Conservation (phyloP, 768 basidiomycete species). For the Mycena indigotica region DNA sequence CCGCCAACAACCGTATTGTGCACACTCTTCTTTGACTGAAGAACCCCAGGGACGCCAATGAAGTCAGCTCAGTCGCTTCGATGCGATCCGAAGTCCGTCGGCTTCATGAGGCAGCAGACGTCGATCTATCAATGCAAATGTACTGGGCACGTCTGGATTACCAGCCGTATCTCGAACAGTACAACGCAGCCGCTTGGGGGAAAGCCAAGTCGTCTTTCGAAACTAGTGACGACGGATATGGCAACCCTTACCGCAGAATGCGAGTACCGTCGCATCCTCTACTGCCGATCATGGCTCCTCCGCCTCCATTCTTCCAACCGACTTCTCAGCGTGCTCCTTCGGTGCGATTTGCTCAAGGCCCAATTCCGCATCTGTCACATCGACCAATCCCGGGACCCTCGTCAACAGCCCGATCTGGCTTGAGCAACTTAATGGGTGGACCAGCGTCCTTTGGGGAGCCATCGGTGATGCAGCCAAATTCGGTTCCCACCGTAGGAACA, state of each 20-base stretch:
- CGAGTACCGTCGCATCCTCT: too few species aligned
- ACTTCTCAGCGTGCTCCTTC: neutral
- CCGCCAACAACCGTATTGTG: neutral
- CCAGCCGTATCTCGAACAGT: neutral
- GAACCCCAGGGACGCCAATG: neutral
- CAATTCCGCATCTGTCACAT: neutral
- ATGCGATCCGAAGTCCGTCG: neutral
- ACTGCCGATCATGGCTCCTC: too few species aligned
- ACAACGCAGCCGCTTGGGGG: too few species aligned
- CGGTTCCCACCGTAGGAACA: neutral
- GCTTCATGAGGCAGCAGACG: neutral
- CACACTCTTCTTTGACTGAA: neutral
- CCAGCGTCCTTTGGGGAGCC: neutral
- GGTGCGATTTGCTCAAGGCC: neutral
- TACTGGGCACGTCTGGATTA: neutral
- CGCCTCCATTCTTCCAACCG: neutral
- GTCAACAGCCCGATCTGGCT: neutral
- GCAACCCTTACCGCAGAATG: neutral
- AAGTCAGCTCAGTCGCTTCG: neutral
- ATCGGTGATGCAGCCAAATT: neutral
- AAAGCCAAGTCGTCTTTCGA: neutral
- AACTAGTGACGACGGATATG: neutral
- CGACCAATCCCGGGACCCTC: neutral
- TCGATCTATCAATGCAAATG: neutral
- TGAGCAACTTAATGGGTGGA: neutral